phyloP scores from a whole-genome alignment of 345 rosid genomes.

The Isatis tinctoria region DNA sequence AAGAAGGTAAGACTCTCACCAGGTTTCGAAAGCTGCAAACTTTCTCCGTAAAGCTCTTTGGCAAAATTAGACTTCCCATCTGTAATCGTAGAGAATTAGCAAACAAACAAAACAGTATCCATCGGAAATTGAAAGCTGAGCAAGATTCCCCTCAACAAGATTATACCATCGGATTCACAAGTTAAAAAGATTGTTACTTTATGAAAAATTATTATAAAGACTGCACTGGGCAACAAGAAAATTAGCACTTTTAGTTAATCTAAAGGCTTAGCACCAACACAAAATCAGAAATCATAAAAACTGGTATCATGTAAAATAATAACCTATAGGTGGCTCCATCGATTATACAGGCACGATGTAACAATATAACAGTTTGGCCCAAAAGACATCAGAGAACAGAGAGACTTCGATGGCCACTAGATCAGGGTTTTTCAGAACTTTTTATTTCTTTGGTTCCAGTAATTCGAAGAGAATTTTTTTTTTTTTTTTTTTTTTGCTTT shows the following conservation, averaged over 20 bases:
- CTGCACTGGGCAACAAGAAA: too few relatives aligned
- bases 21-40: slow-evolving; percentile 32
- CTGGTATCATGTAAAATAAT: not conserved
- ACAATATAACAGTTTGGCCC: not conserved
- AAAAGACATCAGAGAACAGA: not conserved
- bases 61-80: slow-evolving; percentile 45
- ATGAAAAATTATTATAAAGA: too few relatives aligned
- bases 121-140: too few relatives aligned
- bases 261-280: too few relatives aligned
- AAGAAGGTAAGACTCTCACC: slow-evolving; percentile 18
- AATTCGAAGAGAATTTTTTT: too few relatives aligned
- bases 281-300: not conserved
- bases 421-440: not conserved
- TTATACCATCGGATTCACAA: too few relatives aligned
- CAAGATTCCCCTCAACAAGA: too few relatives aligned
- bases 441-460: not conserved
- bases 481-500: too few relatives aligned
- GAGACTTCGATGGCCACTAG: not conserved
- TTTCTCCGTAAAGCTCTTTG: slow-evolving; percentile 51
- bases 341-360: not conserved
- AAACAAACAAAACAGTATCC: not conserved
- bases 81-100: not conserved
- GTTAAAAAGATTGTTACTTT: too few relatives aligned
- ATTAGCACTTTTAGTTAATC: too few relatives aligned
- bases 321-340: not conserved